Evolutionary conservation across 2,329 filamentous ascomycete species (phyloP), one percentile per base, ranked within the genome.

Genomic region (Aschersonia sp.): DNA sequence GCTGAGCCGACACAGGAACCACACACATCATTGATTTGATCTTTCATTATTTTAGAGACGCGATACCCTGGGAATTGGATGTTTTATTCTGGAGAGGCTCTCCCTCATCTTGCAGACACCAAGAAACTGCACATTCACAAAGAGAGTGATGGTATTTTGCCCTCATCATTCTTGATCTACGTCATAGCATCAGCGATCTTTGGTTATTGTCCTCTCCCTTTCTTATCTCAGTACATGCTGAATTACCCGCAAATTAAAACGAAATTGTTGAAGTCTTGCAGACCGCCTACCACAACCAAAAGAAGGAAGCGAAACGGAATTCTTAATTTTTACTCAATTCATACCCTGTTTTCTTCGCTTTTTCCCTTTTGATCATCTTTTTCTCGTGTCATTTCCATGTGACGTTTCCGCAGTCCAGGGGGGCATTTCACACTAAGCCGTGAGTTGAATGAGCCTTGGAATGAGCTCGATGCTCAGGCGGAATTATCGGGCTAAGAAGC

Each of bases 111-210:
- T 20, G 20, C 20, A 20, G 20, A 20, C 20, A 20, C 20, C 20
- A 20, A 20, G 20, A 20, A 20, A 20, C 20, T 20, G 35, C 35
- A 40, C 12, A 40, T 40, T 40, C 12, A 9, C 12, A 40, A 9
- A 40, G 12, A 12, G 12, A 7, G 7, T 40, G 35, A 40, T 40
- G 7, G 7, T 40, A 40, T 12, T 9, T 40, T 12, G 40, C n/a
- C 20, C 45, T 38, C 47, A 43, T 20, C 40, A 20, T 44, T 44
- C 28, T 45, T 31, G 12, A 30, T 20, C 58, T 61, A 64, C 57
- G 59, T 67, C 62, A 65, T 64, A 64, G 68, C 67, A 70, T 71
- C 68, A 71, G 68, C 67, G 67, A 66, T 55, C 63, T 59, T 62
- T 54, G 32, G 49, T 53, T 58, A 54, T 55, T 54, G 56, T 52